Base-by-base conservation (phyloP, 2,329 filamentous ascomycete genomes). In the Gyromitra esculenta region DNA sequence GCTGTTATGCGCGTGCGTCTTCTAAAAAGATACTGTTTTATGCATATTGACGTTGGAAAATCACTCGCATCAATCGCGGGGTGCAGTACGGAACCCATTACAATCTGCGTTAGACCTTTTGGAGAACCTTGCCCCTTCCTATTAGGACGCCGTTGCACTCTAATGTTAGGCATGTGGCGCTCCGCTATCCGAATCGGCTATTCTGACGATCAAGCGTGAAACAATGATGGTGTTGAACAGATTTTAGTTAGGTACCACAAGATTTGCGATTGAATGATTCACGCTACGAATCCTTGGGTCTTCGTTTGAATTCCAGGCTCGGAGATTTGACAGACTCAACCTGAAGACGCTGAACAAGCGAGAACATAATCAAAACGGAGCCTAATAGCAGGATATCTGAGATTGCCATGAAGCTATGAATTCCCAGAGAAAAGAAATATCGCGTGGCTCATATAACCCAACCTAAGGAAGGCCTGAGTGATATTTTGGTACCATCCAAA, bases 11-110 rank as follows among this genome's bases (percentile, higher is more conserved):
- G 64, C 64, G 41, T 71, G 65, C 50, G 59, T 59, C 72, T 75
- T 75, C 72, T 70, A 35, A 70, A 70, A 75, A 63, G 64, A 75
- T 57, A 41, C 57, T 4, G 72, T 64, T 75, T 69, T 68, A 68
- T 68, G 71, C 71, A 73, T 63, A 68, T 68, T 68, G 56, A 66
- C 54, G 64, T 63, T 74, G 41, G 72, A 75, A 74, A 75, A 75
- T 75, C 72, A 75, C 65, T 75, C 65, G 50, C 72, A 65, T 70
- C 72, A 67, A 75, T 75, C 72, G 72, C 57, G 72, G 72, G 72
- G 72, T 75, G 72, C 72, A 75, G 65, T 70, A 64, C 59, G 65
- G 72, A 65, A 71, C 72, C 65, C 66, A 70, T 70, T 64, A 75
- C 72, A 75, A 75, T 48, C 65, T 70, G 65, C 72, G 72, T 75